phyloP scores from a whole-genome alignment of 176 grass and related monocot species.

The Poa pratensis region DNA sequence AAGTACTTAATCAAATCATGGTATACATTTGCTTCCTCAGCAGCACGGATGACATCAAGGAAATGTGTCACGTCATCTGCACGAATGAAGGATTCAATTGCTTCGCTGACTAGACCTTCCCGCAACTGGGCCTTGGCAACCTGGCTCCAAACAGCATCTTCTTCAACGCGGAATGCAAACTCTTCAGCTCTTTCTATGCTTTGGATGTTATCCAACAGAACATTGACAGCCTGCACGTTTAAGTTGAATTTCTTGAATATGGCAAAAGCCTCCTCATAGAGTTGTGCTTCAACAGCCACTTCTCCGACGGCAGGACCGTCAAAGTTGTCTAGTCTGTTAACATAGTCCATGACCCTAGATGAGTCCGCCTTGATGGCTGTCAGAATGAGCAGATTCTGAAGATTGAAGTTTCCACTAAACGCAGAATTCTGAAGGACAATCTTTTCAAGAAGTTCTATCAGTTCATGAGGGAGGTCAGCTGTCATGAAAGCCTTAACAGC shows the following conservation, averaged over 20 bases:
- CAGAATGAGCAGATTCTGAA: conserved; percentile 97
- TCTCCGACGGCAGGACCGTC: conserved; percentile 98
- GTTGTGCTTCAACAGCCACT: conserved; percentile 93
- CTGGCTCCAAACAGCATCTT: conserved; percentile 99
- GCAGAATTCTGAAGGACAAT: conserved; percentile 99
- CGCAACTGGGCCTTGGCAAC: conserved; percentile 96
- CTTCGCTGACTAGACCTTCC: conserved; percentile 89
- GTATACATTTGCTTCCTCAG: conserved; percentile 82
- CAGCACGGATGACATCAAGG: conserved; percentile 84
- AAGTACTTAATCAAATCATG: conserved; percentile 84
- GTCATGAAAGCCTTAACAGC: conserved; percentile 99
- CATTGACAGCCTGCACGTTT: conserved; percentile 96
- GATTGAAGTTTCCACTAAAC: conserved; percentile 96
- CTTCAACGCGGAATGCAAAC: conserved; percentile 96
- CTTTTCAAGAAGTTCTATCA: conserved; percentile 98
- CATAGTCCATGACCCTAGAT: conserved; percentile 97
- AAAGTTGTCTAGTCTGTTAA: conserved; percentile 98
- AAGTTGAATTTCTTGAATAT: conserved; percentile 99
- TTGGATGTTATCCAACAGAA: conserved; percentile 82
- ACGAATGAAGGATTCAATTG: conserved; percentile 97
- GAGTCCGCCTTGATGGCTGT: conserved; percentile 96
- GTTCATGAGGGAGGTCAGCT: conserved; percentile 93
- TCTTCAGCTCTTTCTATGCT: conserved; percentile 98
- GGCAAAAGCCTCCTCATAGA: conserved; percentile 97
- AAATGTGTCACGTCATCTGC: conserved; percentile 90